Conservation (phyloP, 148 eudicot genomes). For the Persicaria maculosa region DNA sequence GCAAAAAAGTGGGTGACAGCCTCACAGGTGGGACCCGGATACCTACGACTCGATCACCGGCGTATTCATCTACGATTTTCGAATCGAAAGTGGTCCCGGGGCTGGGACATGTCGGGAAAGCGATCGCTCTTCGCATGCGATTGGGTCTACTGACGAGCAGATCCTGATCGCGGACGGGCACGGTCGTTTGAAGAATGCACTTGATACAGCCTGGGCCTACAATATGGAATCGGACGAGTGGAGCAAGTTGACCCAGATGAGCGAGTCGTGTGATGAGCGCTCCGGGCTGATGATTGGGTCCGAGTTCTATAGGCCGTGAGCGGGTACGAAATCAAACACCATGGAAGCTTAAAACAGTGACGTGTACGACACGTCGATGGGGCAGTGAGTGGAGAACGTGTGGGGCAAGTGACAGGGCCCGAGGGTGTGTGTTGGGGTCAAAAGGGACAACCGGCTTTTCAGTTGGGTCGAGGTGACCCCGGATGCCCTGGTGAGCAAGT, state of each 20-base stretch:
- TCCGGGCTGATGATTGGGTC: slow-evolving; percentile 50
- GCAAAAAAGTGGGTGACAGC: too few relatives aligned
- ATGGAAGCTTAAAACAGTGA: slow-evolving; percentile 63
- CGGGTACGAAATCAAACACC: slow-evolving; percentile 58
- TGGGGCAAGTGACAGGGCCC: slow-evolving; percentile 49
- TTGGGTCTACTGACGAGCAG: slow-evolving; percentile 27
- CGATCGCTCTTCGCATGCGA: slow-evolving; percentile 49
- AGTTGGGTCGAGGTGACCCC: slow-evolving; percentile 38
- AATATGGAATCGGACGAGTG: slow-evolving; percentile 39
- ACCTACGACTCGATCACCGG: slow-evolving; percentile 46
- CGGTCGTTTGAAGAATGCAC: slow-evolving; percentile 60
- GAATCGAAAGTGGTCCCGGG: slow-evolving; percentile 38
- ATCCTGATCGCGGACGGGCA: slow-evolving; percentile 66
- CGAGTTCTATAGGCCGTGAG: slow-evolving; percentile 73
- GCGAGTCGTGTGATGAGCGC: slow-evolving; percentile 70
- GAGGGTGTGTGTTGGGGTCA: slow-evolving; percentile 37
- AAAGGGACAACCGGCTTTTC: slow-evolving; percentile 23
- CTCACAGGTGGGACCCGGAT: slow-evolving; percentile 38
- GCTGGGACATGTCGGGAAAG: slow-evolving; percentile 47
- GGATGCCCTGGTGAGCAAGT: slow-evolving; percentile 28
- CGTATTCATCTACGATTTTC: slow-evolving; percentile 56
- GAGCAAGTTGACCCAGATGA: slow-evolving; percentile 54
- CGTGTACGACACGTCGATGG: slow-evolving; percentile 20
- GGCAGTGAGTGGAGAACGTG: slow-evolving; percentile 38
- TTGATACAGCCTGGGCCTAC: slow-evolving; percentile 42